Conservation (phyloP, 106 monocot genomes). For the Allium cepa region DNA sequence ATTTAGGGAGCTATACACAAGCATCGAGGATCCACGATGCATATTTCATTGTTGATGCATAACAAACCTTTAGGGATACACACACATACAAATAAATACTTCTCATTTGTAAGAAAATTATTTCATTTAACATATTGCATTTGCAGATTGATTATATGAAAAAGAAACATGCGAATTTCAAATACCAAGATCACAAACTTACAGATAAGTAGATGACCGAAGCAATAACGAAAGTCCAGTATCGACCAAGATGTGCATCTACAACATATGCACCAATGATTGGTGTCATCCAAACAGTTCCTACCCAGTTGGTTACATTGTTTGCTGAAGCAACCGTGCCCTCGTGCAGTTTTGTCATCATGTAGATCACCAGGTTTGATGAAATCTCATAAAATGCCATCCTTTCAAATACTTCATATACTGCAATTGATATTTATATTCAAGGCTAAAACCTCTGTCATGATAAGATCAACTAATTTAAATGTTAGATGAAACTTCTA, state of each 20-base stretch:
- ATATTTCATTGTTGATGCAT: too few relatives aligned
- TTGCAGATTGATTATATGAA: too few relatives aligned
- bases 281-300: constrained; percentile 79
- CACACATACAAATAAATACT: too few relatives aligned
- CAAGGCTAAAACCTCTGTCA: too few relatives aligned
- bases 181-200: neutral
- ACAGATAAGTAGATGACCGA: constrained; percentile 62
- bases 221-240: constrained; percentile 69
- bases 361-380: constrained; percentile 75
- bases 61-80: too few relatives aligned
- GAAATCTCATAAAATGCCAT: constrained; percentile 90
- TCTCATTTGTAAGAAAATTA: too few relatives aligned
- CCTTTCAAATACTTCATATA: constrained; percentile 85
- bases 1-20: too few relatives aligned
- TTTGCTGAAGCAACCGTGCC: constrained; percentile 73
- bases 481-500: too few relatives aligned
- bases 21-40: too few relatives aligned
- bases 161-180: neutral
- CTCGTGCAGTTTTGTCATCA: constrained; percentile 70
- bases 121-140: too few relatives aligned
- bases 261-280: constrained; percentile 79
- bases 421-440: constrained; percentile 15
- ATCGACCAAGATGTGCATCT: constrained; percentile 79
- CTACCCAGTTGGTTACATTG: constrained; percentile 91
- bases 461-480: too few relatives aligned